Percentiles rank a stretch among this genome's conserved stretches.
Conservation (phyloP, 73 alveolate species). For the Paramecium bursaria region DNA sequence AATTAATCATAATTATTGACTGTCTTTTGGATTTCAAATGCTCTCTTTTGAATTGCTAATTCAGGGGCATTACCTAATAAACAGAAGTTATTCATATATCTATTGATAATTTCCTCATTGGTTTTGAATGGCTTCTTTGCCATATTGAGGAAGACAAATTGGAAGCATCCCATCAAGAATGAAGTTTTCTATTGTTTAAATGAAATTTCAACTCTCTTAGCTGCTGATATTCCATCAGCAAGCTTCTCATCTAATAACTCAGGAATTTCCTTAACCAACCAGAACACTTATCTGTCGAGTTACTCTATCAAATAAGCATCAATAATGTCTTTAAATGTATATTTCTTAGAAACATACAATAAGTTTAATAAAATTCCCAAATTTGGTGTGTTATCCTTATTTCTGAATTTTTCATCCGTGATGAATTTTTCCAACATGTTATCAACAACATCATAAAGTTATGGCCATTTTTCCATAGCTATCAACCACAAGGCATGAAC, state of each 20-base stretch:
- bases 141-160: constrained; percentile 80
- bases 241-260: constrained; percentile 80
- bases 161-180: constrained; percentile 79
- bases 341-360: constrained; percentile 77
- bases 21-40: constrained; percentile 78
- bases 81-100: constrained; percentile 83
- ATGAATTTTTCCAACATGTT: constrained; percentile 85
- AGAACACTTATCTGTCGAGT: constrained; percentile 95
- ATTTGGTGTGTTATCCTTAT: constrained; percentile 88
- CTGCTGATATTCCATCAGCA: constrained; percentile 77
- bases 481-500: constrained; percentile 83
- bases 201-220: constrained; percentile 84
- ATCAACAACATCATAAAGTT: constrained; percentile 79
- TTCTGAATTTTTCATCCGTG: constrained; percentile 84
- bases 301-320: constrained; percentile 86
- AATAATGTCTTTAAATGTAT: constrained; percentile 82
- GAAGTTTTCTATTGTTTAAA: constrained; percentile 89
- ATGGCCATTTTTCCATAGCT: constrained; percentile 85
- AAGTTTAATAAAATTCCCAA: constrained; percentile 90
- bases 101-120: constrained; percentile 74
- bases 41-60: constrained; percentile 80
- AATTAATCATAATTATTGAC: constrained; percentile 80
- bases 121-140: constrained; percentile 72
- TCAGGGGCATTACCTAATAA: constrained; percentile 79
- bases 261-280: constrained; percentile 94